Conservation (phyloP, 2,329 filamentous ascomycete genomes). For the Pseudocercospora macadamiae region DNA sequence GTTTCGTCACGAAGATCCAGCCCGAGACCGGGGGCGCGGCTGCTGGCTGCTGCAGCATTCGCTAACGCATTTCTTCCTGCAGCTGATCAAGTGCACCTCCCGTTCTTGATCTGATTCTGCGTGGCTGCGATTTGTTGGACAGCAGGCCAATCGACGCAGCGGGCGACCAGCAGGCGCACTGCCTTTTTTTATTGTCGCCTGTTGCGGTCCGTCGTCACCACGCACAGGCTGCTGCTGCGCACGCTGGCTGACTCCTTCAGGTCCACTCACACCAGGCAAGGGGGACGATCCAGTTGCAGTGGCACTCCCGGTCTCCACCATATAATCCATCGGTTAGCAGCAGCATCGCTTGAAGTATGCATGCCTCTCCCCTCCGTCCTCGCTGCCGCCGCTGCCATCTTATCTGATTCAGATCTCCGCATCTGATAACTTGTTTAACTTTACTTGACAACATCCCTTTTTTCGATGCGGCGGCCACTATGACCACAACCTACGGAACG, state of each 20-base stretch:
- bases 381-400: constrained; percentile 7
- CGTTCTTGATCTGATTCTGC: constrained; percentile 1
- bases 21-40: neutral
- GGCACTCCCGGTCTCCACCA: constrained; percentile 1
- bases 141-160: neutral
- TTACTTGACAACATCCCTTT: constrained; percentile 12
- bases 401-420: constrained; percentile 10
- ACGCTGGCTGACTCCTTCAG: neutral
- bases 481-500: constrained; percentile 27
- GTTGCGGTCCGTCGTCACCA: neutral
- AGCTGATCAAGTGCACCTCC: constrained; percentile 1
- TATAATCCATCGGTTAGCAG: constrained; percentile 5
- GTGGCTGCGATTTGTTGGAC: neutral
- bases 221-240: neutral
- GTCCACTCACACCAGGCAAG: constrained; percentile 1
- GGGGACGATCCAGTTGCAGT: neutral
- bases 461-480: constrained; percentile 17
- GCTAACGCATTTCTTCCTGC: neutral
- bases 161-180: neutral
- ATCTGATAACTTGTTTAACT: constrained; percentile 20
- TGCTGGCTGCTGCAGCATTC: neutral
- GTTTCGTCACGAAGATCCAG: neutral
- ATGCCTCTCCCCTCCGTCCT: constrained; percentile 9
- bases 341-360: constrained; percentile 11
- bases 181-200: constrained; percentile 2